A percentile compares a stretch with the other conserved stretches of the same genome.
Conservation (phyloP, 345 rosid genomes). For the Populus alba region DNA sequence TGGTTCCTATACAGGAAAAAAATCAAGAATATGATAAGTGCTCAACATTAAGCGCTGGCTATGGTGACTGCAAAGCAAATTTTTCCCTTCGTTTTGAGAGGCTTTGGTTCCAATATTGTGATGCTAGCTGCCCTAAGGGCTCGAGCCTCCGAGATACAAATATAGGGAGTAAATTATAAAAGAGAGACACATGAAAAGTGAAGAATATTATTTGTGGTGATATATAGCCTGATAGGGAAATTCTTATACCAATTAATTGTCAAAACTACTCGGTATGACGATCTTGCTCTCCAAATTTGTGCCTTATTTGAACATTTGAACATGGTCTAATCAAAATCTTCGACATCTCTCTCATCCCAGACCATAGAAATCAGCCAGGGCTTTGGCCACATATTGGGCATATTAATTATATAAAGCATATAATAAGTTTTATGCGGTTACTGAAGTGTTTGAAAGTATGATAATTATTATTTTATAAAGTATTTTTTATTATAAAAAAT, state of each 20-base stretch:
- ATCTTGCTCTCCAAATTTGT: background rate
- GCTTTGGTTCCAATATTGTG: background rate
- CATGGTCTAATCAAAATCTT: background rate
- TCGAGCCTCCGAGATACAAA: background rate
- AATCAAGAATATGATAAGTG: background rate
- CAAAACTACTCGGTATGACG: background rate
- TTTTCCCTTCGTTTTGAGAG: too few species aligned
- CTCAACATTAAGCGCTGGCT: background rate
- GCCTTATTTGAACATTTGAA: background rate
- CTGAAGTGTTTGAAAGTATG: background rate
- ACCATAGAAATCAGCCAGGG: background rate
- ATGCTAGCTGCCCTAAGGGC: background rate
- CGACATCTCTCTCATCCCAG: background rate
- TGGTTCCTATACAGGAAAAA: background rate
- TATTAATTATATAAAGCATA: background rate
- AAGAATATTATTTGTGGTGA: background rate
- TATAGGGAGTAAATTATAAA: background rate
- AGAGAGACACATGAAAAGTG: background rate
- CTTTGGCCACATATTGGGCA: too few species aligned
- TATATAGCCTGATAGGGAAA: too few species aligned
- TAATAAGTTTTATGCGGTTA: conserved; percentile 12
- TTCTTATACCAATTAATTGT: background rate
- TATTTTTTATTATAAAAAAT: too few species aligned
- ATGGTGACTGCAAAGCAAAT: background rate
- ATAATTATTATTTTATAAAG: too few species aligned